These are phyloP conservation scores for Rickenella mellea DNA, from an alignment of 768 basidiomycete species.

Conservation along the genomic window DNA sequence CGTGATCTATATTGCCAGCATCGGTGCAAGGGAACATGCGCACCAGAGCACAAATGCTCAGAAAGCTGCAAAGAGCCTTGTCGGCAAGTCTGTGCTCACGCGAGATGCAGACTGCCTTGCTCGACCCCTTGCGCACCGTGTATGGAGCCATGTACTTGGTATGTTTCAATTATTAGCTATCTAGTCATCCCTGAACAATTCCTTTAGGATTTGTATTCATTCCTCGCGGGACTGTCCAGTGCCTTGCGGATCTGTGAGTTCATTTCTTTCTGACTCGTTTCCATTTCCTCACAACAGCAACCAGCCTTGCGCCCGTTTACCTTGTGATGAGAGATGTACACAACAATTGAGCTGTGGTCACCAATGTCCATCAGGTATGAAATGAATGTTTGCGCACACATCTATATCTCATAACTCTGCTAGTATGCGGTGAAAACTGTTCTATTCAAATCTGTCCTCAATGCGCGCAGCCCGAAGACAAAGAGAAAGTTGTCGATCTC, in stretches of 20 bases:
- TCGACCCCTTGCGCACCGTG: conserved; percentile 52
- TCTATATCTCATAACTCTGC: conserved; percentile 1
- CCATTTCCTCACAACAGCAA: neutral
- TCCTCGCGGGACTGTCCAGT: conserved; percentile 45
- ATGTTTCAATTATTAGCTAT: conserved; percentile 3
- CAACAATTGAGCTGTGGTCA: conserved; percentile 49
- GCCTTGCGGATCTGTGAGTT: conserved; percentile 59
- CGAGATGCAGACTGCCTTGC: conserved; percentile 38
- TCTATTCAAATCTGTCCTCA: conserved; percentile 38
- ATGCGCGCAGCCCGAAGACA: conserved; percentile 33
- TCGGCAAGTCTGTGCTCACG: conserved; percentile 46
- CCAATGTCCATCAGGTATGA: conserved; percentile 54
- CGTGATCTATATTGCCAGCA: conserved; percentile 47
- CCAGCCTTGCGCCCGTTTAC: conserved; percentile 55
- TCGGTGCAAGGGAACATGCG: conserved; percentile 39
- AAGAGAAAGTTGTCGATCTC: conserved; percentile 46
- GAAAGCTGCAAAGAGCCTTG: conserved; percentile 35
- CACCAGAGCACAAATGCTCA: conserved; percentile 39
- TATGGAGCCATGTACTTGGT: conserved; percentile 51
- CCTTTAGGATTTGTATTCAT: conserved; percentile 43
- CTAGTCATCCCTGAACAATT: neutral
- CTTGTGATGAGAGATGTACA: conserved; percentile 49
- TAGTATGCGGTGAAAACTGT: conserved; percentile 66
- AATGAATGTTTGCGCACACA: neutral
- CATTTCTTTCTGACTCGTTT: neutral